Evolutionary conservation across 2,329 filamentous ascomycete species (phyloP), one percentile per base, ranked within the genome.

Genomic region (Fusarium hostae): DNA sequence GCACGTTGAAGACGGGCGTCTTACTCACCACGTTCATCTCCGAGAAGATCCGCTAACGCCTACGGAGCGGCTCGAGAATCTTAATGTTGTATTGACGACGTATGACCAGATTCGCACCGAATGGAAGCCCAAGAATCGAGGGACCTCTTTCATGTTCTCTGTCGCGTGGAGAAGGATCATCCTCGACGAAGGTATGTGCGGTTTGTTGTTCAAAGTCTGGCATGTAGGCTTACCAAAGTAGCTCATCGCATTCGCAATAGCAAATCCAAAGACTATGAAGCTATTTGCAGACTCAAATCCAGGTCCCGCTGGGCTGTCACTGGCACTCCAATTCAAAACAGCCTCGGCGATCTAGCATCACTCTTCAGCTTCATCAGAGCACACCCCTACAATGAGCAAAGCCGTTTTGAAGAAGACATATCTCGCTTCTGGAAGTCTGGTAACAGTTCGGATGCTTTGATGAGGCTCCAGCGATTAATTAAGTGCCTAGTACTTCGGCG

Each of bases 241-340:
- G 71, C 70, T 2, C 72, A 75, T 15, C 35, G 71, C 3, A 74
- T 75, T 9, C 63, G 73, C 3, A 74, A 74, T 6, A 12, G 18
- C 3, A 65, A 56, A 35, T 71, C 70, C 8, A 58, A 26, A 7
- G 73, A 69, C 55, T 63, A 67, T 7, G 75, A 24, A 56, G 82
- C 83, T 3, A 73, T 82, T 1, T 84, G 79, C 35, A 76, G 76
- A 5, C 75, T 87, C 1, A 65, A 81, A 0, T 76, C 81, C 0
- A 65, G 69, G 20, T 76, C 75, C 3, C 79, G 85, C 9, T 87
- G 85, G 85, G 83, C 81, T 2, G 80, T 87, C 0, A 86, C 84
- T 0, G 85, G 85, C 0, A 87, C 85, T 0, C 85, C 85, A 0
- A 82, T 87, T 2, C 85, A 87, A 47, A 87, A 87, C 50, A 76